Evolutionary conservation across 805 yeast species (phyloP).

Genomic region (Saccharomyces paradoxus): DNA sequence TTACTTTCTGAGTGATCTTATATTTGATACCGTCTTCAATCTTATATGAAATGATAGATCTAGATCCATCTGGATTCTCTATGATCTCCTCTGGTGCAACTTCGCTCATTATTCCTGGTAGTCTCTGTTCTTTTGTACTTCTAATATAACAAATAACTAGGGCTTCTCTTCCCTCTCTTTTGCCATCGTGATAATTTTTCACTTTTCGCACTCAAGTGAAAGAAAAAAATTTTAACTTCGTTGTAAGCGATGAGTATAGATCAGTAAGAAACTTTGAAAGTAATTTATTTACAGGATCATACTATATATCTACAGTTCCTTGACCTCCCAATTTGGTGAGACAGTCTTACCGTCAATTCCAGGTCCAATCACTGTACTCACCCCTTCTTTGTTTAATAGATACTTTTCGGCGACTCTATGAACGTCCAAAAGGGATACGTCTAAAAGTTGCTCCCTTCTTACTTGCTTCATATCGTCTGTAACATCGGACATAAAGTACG

Average conservation of each 20-base stretch:
- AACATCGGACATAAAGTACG: conserved; percentile 57
- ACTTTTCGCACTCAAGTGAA: neutral
- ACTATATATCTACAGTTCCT: conserved; percentile 2
- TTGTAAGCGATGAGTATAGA: neutral
- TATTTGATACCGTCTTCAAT: conserved; percentile 75
- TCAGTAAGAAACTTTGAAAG: neutral
- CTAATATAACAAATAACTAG: too few relatives aligned
- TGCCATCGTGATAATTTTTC: neutral
- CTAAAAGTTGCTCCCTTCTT: conserved; percentile 68
- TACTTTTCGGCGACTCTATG: conserved; percentile 56
- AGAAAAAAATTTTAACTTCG: neutral
- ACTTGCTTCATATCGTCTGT: conserved; percentile 72
- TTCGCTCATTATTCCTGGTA: conserved; percentile 39
- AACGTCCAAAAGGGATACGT: conserved; percentile 56
- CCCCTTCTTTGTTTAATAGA: conserved; percentile 7
- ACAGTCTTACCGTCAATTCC: conserved; percentile 8
- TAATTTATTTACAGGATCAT: neutral
- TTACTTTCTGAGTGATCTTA: conserved; percentile 78
- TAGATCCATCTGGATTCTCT: conserved; percentile 79
- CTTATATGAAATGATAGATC: conserved; percentile 73
- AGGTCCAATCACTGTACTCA: conserved; percentile 19
- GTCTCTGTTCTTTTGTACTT: neutral
- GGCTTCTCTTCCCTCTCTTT: neutral
- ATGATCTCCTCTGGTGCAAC: conserved; percentile 68
- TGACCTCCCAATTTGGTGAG: conserved; percentile 15